Evolutionary conservation across 495 filamentous ascomycete genomes (phyloP).

Genomic region (Aspergillus funiculosus): DNA sequence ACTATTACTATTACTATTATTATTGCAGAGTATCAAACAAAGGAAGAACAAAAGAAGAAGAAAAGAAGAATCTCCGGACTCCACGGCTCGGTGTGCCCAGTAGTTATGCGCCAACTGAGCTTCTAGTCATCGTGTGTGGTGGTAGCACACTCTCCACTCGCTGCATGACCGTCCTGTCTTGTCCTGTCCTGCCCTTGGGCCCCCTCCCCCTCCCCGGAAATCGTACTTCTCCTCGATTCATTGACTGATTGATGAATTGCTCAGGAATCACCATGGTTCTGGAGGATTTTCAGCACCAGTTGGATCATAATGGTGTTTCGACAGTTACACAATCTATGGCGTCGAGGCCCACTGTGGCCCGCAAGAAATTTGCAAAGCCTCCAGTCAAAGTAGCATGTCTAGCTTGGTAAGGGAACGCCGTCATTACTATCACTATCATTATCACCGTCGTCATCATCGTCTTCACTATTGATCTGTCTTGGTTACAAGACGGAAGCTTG

Average conservation of each 20-base stretch:
- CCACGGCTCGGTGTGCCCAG: slow-evolving; percentile 6
- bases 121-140: slow-evolving; percentile 15
- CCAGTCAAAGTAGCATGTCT: slow-evolving; percentile 61
- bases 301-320: slow-evolving; percentile 15
- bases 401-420: slow-evolving; percentile 47
- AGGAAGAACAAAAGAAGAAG: too few relatives aligned
- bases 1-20: too few relatives aligned
- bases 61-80: too few relatives aligned
- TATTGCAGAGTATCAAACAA: too few relatives aligned
- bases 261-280: slow-evolving; percentile 19
- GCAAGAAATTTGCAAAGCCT: slow-evolving; percentile 49
- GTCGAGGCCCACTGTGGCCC: slow-evolving; percentile 24
- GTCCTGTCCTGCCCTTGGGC: not conserved
- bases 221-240: not conserved
- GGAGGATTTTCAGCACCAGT: slow-evolving; percentile 10
- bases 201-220: too few relatives aligned
- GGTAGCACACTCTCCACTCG: slow-evolving; percentile 12
- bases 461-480: not conserved
- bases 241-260: slow-evolving; percentile 2
- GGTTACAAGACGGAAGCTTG: slow-evolving; percentile 2
- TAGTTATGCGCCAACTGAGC: slow-evolving; percentile 13
- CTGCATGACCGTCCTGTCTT: slow-evolving; percentile 12
- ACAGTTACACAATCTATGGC: slow-evolving; percentile 22
- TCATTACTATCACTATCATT: slow-evolving; percentile 1
- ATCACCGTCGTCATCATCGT: not conserved